Base-by-base conservation (phyloP, 306 rosid genomes). In the Amphicarpaea edgeworthii region DNA sequence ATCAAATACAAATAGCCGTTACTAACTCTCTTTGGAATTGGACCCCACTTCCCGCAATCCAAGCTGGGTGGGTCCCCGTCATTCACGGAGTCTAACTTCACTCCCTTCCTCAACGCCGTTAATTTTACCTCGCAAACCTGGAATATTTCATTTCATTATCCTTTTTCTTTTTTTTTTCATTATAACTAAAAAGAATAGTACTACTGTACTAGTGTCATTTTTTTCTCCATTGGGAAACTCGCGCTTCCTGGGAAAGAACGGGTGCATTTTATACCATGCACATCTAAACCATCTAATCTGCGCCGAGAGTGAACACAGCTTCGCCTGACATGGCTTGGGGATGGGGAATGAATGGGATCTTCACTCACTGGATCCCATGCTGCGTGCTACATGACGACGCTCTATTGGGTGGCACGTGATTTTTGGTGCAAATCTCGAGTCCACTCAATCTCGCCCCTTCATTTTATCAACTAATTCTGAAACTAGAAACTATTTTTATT, bases 381-480 rank as follows among this genome's bases (percentile, higher is more conserved):
- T 67, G 70, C 54, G 46, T 43, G 6, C 70, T 7, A 5, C n/a
- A n/a, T n/a, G 57, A 57, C 24, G 76, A 38, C 21, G 12, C 0
- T 43, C 46, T 66, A 73, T 73, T 67, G 72, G 77, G 71, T 68
- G 60, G 60, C 73, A 81, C 77, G 81, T 81, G 77, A 75, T 10
- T 51, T 79, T 38, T 30, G 12, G 17, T 38, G 34, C 7, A 21
- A 16, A 68, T 81, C 81, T 4, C 67, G 0, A 34, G 40, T 30
- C 6, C 4, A n/a, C n/a, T 30, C 37, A 30, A 30, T 30, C 37
- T 30, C 5, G 37, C 6, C 37, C 37, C 6, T 30, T 30, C 37
- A 30, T 24, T 24, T 24, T n/a, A n/a, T n/a, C n/a, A n/a, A n/a
- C n/a, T n/a, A n/a, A n/a, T n/a, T n/a, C n/a, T n/a, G n/a, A n/a